Conservation (phyloP, 345 rosid species). For the Murraya paniculata region DNA sequence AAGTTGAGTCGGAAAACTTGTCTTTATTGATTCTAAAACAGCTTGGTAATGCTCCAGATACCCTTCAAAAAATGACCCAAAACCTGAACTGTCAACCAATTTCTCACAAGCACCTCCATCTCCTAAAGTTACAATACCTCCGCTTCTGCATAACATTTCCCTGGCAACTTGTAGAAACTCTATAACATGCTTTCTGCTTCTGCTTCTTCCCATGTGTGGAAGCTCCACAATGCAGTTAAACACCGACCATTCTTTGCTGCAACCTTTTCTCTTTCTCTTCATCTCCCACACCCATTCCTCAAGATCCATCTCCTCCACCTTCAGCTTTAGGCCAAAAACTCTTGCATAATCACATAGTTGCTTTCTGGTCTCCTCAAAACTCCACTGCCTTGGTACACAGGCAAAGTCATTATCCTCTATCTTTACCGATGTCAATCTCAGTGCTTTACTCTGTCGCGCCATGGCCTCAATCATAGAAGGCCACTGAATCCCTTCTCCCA, state of each 20-base stretch:
- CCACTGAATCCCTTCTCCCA: conserved; percentile 35
- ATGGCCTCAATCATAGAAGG: conserved; percentile 24
- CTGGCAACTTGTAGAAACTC: conserved; percentile 20
- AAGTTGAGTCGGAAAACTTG: conserved; percentile 18
- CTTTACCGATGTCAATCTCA: conserved; percentile 22
- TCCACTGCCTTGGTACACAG: background rate
- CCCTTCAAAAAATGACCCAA: conserved; percentile 21
- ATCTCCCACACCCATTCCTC: conserved; percentile 15
- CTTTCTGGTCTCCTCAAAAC: conserved; percentile 25
- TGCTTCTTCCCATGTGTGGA: conserved; percentile 27
- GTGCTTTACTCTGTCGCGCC: conserved; percentile 3
- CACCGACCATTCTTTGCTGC: conserved; percentile 16
- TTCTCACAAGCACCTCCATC: conserved; percentile 27
- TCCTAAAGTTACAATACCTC: conserved; percentile 23
- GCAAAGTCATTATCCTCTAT: conserved; percentile 8
- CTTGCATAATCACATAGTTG: conserved; percentile 8
- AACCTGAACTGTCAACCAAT: background rate
- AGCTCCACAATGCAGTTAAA: conserved; percentile 29
- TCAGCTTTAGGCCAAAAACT: conserved; percentile 12
- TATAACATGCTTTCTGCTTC: conserved; percentile 17
- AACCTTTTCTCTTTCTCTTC: conserved; percentile 10
- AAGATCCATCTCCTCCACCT: conserved; percentile 20
- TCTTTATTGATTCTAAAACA: conserved; percentile 30
- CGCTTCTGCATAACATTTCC: background rate
- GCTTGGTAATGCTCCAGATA: conserved; percentile 22